Evolutionary conservation across 1,284 basidiomycete species (phyloP), one percentile per base, ranked within the genome.

Genomic region (Pascua guehoae): DNA sequence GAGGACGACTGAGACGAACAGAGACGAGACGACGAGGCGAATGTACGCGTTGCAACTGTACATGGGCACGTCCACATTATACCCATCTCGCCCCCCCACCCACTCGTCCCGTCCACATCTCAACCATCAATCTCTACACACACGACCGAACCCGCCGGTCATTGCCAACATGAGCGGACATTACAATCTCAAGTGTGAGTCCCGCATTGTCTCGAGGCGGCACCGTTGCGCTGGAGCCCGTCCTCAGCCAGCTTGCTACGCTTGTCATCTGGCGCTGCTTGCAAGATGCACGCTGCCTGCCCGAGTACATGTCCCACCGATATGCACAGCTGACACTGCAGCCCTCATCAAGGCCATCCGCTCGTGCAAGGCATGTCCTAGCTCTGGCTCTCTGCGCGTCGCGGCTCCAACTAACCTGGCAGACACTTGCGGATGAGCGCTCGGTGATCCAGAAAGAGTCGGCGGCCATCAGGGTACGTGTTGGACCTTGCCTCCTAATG

Each of bases 341-440:
- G 91, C 91, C 67, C 83, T 95, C 70, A 94, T 95, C 81, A 95
- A 95, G 84, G 91, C 89, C 60, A 92, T 95, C 78, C 84, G 91
- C 67, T 84, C 89, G 68, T 93, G 89, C 85, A 94, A 94, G 85
- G 91, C 89, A 53, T 62, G 78, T 54, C 10, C 8, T 9, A 15
- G 12, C 43, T 11, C 14, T 47, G 16, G 24, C 41, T 48, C 4
- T 12, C 36, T 15, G 42, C 32, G 12, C 3, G 12, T n/a, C 46
- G 39, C 14, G 32, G 14, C 4, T 1, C 7, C n/a, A 18, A 17
- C 53, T 48, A 12, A 37, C 24, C 9, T 5, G 32, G 14, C 72
- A 98, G 90, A 99, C 96, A 50, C 87, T 98, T 50, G 96, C 96
- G 62, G 96, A 99, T 81, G 96, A 99, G 79, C 89, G 96, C 53